Conservation (phyloP, 2,329 filamentous ascomycete species). For the Colletotrichum orbiculare region DNA sequence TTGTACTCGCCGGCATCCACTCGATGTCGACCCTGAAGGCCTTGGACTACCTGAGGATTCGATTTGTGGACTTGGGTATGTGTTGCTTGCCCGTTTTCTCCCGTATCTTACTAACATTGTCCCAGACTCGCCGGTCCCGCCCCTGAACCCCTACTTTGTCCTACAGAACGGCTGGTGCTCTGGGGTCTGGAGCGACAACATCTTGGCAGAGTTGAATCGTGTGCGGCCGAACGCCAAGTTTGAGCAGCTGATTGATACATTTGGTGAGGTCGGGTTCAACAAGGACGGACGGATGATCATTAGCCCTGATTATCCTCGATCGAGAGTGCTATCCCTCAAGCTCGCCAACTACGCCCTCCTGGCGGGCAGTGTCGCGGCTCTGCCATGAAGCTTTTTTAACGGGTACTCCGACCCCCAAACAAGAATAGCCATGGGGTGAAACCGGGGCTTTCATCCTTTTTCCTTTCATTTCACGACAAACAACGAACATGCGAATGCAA, state of each 20-base stretch:
- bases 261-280: constrained; percentile 68
- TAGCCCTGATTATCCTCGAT: constrained; percentile 64
- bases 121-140: constrained; percentile 74
- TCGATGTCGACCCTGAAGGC: constrained; percentile 68
- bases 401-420: neutral
- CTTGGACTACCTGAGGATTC: constrained; percentile 75
- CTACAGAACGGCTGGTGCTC: constrained; percentile 70
- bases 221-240: constrained; percentile 70
- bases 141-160: constrained; percentile 79
- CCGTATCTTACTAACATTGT: constrained; percentile 39
- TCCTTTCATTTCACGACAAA: constrained; percentile 24
- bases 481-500: constrained; percentile 35
- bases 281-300: constrained; percentile 70
- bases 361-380: constrained; percentile 32
- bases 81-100: constrained; percentile 16
- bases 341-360: constrained; percentile 67
- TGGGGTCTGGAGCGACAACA: constrained; percentile 78
- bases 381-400: constrained; percentile 5
- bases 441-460: neutral
- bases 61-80: constrained; percentile 78
- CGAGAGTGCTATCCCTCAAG: constrained; percentile 66
- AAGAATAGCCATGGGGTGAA: neutral
- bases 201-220: constrained; percentile 69
- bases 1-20: constrained; percentile 72
- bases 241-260: constrained; percentile 71